These are phyloP conservation scores for Ceratobasidium sp. DNA, from an alignment of 1,284 basidiomycete species.

Conservation along the genomic window DNA sequence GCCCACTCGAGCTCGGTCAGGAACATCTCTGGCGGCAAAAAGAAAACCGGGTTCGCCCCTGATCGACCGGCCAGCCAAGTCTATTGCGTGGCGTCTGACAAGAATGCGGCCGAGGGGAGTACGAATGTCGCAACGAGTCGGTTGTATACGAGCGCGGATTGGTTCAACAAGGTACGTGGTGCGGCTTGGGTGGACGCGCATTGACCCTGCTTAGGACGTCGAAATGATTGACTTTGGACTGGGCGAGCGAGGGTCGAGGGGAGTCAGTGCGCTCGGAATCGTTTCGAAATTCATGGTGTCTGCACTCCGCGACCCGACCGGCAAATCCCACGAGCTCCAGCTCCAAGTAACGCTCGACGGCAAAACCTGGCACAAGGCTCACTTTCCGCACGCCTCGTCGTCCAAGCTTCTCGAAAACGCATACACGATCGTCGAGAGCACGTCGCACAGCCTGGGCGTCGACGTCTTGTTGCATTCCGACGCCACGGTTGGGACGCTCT, in stretches of 20 bases:
- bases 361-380: conserved; percentile 78
- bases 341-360: conserved; percentile 86
- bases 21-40: conserved; percentile 16
- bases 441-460: conserved; percentile 89
- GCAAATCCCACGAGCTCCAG: conserved; percentile 63
- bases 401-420: conserved; percentile 84
- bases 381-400: conserved; percentile 84
- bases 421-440: conserved; percentile 95
- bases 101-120: conserved; percentile 52
- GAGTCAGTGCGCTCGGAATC: conserved; percentile 87
- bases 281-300: conserved; percentile 91
- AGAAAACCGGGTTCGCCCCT: conserved; percentile 19
- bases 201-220: no score
- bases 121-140: conserved; percentile 67
- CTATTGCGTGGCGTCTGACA: conserved; percentile 86
- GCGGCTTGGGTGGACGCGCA: no score
- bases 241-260: conserved; percentile 80
- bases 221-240: conserved; percentile 80
- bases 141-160: conserved; percentile 82
- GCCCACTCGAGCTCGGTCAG: conserved; percentile 52
- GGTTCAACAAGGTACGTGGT: conserved; percentile 61
- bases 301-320: conserved; percentile 70
- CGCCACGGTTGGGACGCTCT: conserved; percentile 84
- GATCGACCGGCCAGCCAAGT: conserved; percentile 48
- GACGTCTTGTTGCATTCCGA: conserved; percentile 85